These are phyloP conservation scores for Ophiosphaerella narmari DNA, from an alignment of 2,329 filamentous ascomycete genomes.

Conservation along the genomic window DNA sequence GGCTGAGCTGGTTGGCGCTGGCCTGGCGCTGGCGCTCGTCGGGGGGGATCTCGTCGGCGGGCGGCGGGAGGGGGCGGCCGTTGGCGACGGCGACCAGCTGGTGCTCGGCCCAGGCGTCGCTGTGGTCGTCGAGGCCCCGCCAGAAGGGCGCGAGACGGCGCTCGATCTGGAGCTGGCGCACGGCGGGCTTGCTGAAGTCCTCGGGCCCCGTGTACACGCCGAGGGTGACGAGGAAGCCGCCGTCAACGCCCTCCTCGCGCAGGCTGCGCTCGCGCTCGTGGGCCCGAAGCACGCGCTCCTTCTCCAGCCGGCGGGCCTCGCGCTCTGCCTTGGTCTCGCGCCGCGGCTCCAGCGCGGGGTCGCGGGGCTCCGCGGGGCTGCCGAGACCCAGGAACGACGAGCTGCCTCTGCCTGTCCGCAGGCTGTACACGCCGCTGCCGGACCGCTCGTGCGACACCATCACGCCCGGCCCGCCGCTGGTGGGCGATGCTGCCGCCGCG, in stretches of 20 bases:
- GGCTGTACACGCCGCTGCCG: constrained; percentile 48
- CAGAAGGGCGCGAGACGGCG: constrained; percentile 92
- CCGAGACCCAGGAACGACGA: constrained; percentile 64
- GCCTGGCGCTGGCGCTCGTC: constrained; percentile 62
- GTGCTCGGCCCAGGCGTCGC: constrained; percentile 87
- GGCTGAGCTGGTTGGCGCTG: constrained; percentile 28
- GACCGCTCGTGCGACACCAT: constrained; percentile 35
- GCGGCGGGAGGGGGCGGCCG: constrained; percentile 79
- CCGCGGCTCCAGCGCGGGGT: constrained; percentile 61
- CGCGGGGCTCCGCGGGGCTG: constrained; percentile 54
- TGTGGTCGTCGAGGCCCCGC: constrained; percentile 89
- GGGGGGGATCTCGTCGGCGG: constrained; percentile 79
- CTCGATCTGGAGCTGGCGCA: constrained; percentile 95
- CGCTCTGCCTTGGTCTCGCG: constrained; percentile 90
- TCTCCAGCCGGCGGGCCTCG: constrained; percentile 83
- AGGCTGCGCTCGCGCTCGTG: constrained; percentile 91
- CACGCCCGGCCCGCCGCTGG: constrained; percentile 23
- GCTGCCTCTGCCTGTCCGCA: constrained; percentile 57
- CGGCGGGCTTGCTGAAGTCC: constrained; percentile 87
- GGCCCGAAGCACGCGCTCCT: constrained; percentile 72
- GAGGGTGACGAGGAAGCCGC: constrained; percentile 90
- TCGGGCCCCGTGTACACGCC: constrained; percentile 91
- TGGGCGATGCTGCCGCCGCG: constrained; percentile 36
- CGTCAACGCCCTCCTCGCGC: constrained; percentile 89
- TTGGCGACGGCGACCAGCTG: constrained; percentile 91